Conservation (phyloP, 768 basidiomycete species). For the Lactarius evosmus region DNA sequence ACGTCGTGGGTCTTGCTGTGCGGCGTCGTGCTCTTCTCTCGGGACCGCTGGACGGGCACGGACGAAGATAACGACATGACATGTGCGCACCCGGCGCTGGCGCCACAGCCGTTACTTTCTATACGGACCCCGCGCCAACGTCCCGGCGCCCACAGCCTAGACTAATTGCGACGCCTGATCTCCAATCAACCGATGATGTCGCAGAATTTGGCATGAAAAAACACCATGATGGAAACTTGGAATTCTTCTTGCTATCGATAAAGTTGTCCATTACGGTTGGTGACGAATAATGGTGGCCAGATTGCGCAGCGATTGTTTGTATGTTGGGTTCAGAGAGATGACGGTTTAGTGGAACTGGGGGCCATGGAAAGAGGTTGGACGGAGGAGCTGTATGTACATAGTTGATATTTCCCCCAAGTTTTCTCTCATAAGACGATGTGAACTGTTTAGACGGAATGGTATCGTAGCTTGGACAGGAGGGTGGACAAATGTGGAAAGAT, state of each 20-base stretch:
- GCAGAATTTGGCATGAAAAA: constrained; percentile 16
- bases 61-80: constrained; percentile 9
- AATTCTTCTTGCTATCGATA: constrained; percentile 3
- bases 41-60: constrained; percentile 24
- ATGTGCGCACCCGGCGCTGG: constrained; percentile 11
- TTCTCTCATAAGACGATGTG: constrained; percentile 15
- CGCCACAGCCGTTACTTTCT: constrained; percentile 12
- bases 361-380: constrained; percentile 18
- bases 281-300: constrained; percentile 7
- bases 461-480: constrained; percentile 26
- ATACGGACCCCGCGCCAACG: constrained; percentile 5
- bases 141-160: constrained; percentile 21
- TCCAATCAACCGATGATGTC: constrained; percentile 15
- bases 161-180: constrained; percentile 23
- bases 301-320: constrained; percentile 8
- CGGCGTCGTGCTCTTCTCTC: constrained; percentile 29
- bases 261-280: constrained; percentile 3
- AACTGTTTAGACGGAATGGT: constrained; percentile 26
- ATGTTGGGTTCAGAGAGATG: constrained; percentile 24
- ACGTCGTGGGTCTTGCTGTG: constrained; percentile 49
- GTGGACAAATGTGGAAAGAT: constrained; percentile 21
- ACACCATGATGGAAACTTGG: constrained; percentile 20
- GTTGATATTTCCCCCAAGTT: constrained; percentile 22
- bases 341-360: constrained; percentile 6
- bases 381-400: constrained; percentile 25